phyloP scores from a whole-genome alignment of 331 rosid genomes.

The Quercus tomentella region DNA sequence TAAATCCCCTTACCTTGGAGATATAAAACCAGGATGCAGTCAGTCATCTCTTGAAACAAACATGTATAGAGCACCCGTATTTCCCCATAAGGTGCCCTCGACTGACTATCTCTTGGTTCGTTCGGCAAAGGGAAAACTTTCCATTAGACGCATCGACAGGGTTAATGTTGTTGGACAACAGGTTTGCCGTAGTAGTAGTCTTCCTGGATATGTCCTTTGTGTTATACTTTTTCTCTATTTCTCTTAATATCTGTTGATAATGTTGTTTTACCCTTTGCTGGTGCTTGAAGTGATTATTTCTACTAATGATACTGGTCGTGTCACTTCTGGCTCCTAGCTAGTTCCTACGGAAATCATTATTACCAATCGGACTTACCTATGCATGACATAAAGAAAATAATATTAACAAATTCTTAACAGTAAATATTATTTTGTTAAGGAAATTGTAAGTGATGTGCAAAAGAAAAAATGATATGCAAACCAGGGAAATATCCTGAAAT shows the following conservation, averaged over 20 bases:
- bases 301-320: neutral
- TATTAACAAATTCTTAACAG: neutral
- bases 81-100: slow-evolving; percentile 77
- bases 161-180: slow-evolving; percentile 89
- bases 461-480: neutral
- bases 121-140: slow-evolving; percentile 91
- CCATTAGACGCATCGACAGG: slow-evolving; percentile 85
- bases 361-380: neutral
- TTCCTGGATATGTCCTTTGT: slow-evolving; percentile 5
- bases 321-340: neutral
- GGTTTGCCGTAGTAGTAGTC: slow-evolving; percentile 41
- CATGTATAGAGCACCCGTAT: slow-evolving; percentile 91
- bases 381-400: neutral
- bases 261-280: neutral
- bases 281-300: neutral
- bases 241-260: neutral
- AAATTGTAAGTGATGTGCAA: neutral
- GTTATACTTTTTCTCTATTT: neutral
- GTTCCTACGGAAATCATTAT: neutral
- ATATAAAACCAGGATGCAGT: slow-evolving; percentile 72
- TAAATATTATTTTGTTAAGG: neutral
- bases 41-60: slow-evolving; percentile 96
- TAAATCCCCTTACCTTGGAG: slow-evolving; percentile 96
- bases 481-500: neutral
- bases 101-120: slow-evolving; percentile 93